Base-by-base conservation (phyloP, 2,329 filamentous ascomycete species). In the Talaromyces funiculosus region DNA sequence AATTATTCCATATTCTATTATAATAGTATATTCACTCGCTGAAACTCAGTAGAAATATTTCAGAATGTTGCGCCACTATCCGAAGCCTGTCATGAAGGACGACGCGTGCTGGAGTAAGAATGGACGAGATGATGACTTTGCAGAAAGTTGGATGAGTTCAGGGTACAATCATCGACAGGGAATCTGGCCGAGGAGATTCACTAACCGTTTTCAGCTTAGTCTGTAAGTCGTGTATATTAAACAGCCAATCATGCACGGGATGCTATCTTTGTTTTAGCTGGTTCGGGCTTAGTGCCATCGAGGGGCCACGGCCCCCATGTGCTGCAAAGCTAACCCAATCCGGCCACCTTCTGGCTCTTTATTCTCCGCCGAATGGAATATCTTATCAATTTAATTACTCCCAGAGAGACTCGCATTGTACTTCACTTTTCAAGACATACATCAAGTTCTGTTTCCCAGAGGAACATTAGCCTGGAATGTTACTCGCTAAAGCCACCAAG, bases 191-290 rank as follows among this genome's bases (percentile, higher is more conserved):
- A 20, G 10, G 1, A 33, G n/a, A 16, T 5, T 4, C 8, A 4
- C 10, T 51, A 35, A 9, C 47, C 10, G 29, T 8, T 51, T 51
- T 33, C 10, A 6, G 29, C n/a, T 10, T 51, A 35, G 47, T 18
- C 0, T 2, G 1, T 0, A 33, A 33, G 6, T 6, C 5, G n/a
- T n/a, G n/a, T n/a, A n/a, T n/a, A n/a, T n/a, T n/a, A n/a, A 7
- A 1, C 29, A 35, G 12, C 47, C 47, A 51, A 51, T 35, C 4
- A 51, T 33, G 14, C 8, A 12, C 10, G 4, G 3, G 10, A 4
- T 14, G 47, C 20, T 35, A 2, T 18, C 26, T 5, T 6, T 10
- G 2, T 20, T 12, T 47, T 31, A 16, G 3, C 26, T 14, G 45
- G 3, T 51, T 51, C n/a, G 2, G 47, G 29, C 8, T 35, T 51